Percentiles rank a stretch among this genome's conserved stretches.
These are phyloP conservation scores for Pleurotus djamor DNA, from an alignment of 768 basidiomycete genomes.

Conservation along the genomic window DNA sequence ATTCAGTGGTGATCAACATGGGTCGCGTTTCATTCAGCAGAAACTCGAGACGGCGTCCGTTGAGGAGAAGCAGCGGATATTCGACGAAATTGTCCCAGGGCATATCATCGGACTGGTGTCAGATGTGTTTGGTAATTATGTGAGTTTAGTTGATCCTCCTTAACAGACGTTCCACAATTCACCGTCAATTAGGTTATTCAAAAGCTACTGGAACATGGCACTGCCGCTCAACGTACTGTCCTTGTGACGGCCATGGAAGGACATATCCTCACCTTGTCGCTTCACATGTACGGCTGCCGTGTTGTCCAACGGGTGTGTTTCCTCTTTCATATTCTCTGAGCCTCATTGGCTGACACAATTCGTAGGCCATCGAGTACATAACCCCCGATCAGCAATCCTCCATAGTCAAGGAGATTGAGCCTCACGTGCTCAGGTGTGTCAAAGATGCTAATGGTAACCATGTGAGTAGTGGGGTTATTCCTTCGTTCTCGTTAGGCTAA, in stretches of 20 bases:
- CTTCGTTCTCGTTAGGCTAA: conserved; percentile 3
- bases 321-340: neutral
- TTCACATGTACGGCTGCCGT: conserved; percentile 96
- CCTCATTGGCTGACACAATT: conserved; percentile 1
- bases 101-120: conserved; percentile 76
- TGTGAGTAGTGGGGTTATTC: conserved; percentile 43
- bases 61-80: conserved; percentile 78
- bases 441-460: conserved; percentile 95
- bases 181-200: conserved; percentile 71
- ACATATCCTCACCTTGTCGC: conserved; percentile 70
- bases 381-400: conserved; percentile 72
- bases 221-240: conserved; percentile 65
- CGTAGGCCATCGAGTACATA: conserved; percentile 80
- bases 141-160: conserved; percentile 31
- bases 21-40: conserved; percentile 97
- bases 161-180: neutral
- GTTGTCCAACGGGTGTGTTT: conserved; percentile 67
- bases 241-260: conserved; percentile 76
- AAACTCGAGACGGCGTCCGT: conserved; percentile 73
- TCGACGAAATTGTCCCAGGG: conserved; percentile 83
- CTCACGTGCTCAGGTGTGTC: conserved; percentile 80
- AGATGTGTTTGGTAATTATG: conserved; percentile 97
- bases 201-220: conserved; percentile 89
- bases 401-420: conserved; percentile 79
- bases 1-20: conserved; percentile 93